Conservation (phyloP, 257 asterid genomes). For the Coffea canephora region DNA sequence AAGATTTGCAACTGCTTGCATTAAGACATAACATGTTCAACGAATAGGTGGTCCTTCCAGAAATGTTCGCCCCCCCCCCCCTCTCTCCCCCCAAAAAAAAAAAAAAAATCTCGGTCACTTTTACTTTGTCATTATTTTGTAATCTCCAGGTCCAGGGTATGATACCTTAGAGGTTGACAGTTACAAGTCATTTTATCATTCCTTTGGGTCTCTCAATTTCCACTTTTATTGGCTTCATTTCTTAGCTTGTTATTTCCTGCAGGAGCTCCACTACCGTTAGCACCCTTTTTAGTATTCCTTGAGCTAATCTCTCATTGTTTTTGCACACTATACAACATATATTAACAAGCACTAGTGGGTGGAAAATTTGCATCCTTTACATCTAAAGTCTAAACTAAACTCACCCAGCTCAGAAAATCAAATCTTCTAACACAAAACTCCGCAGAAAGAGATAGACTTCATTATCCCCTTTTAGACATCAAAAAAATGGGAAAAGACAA, state of each 20-base stretch:
- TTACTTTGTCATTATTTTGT: conserved; percentile 9
- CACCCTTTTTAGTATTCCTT: too few species aligned
- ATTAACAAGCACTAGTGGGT: background rate
- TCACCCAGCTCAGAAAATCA: background rate
- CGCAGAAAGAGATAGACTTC: background rate
- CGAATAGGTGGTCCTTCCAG: too few species aligned
- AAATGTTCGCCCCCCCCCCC: background rate
- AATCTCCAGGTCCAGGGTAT: background rate
- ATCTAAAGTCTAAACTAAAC: background rate
- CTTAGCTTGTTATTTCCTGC: too few species aligned
- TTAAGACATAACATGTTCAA: background rate
- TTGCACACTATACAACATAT: background rate
- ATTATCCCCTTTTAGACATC: background rate
- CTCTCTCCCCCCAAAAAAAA: too few species aligned
- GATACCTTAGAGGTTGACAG: conserved; percentile 6
- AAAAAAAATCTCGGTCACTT: background rate
- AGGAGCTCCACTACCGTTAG: too few species aligned
- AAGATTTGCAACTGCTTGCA: background rate
- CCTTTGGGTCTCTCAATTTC: conserved; percentile 12
- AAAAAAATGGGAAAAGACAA: background rate
- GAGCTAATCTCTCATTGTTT: too few species aligned
- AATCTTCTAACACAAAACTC: background rate
- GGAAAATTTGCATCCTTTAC: background rate
- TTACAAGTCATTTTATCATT: conserved; percentile 15
- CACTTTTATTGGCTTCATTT: conserved; percentile 6